These are phyloP conservation scores for Cordyceps fumosorosea DNA, from an alignment of 2,329 filamentous ascomycete species.

Conservation along the genomic window DNA sequence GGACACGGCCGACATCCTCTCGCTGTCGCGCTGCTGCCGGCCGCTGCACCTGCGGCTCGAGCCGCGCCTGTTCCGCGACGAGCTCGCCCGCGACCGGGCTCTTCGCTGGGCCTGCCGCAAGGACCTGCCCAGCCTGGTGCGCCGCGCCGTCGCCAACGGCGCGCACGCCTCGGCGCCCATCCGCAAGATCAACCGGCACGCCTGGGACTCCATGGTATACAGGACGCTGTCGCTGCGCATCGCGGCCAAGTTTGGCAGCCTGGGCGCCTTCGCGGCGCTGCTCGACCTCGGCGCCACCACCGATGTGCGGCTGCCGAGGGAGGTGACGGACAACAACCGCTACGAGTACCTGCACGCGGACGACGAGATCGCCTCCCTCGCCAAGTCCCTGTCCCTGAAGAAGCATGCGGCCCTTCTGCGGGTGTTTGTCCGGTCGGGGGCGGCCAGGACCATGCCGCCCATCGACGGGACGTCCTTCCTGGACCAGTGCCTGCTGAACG, in stretches of 20 bases:
- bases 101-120: slow-evolving; percentile 7
- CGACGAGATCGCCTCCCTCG: background rate
- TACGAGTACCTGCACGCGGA: slow-evolving; percentile 2
- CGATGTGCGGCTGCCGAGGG: background rate
- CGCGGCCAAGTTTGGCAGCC: background rate
- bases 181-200: background rate
- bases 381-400: background rate
- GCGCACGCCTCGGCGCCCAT: background rate
- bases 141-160: background rate
- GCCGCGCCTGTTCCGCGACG: background rate
- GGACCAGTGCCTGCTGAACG: background rate
- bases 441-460: background rate
- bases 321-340: background rate
- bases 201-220: background rate
- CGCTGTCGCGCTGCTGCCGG: background rate
- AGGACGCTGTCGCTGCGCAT: slow-evolving; percentile 1
- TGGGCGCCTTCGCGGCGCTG: background rate
- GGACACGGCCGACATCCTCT: background rate
- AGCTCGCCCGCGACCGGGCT: background rate
- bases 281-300: background rate
- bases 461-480: background rate
- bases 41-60: background rate
- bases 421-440: background rate
- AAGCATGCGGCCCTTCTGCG: background rate
- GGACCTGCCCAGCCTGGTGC: background rate